Base-by-base conservation (phyloP, 2,329 filamentous ascomycete species). In the Spiromastix sp. region DNA sequence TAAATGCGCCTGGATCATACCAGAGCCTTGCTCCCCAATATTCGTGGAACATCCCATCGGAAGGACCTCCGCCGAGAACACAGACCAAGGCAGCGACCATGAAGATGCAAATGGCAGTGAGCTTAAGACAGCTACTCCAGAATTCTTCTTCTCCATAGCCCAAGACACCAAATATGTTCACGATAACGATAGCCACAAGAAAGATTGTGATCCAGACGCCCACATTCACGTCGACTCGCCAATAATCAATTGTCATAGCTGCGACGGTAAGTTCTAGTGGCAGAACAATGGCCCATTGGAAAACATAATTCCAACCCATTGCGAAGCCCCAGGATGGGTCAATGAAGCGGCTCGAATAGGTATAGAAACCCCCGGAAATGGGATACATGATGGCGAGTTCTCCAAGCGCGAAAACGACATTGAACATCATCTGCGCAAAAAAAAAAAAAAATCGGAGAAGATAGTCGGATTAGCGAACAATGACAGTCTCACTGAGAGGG, bases 101-200 rank as follows among this genome's bases (percentile, higher is more conserved):
- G 61, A 87, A 91, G 38, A 81, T 83, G 41, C 91, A 79, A 12
- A 93, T 75, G 24, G 85, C 83, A 15, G 79, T 69, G 31, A 93
- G 74, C 54, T 93, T 93, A 59, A 93, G 63, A 33, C 85, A 75
- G 34, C 80, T 78, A 51, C 89, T 86, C 43, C 84, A 63, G 44
- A 89, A 89, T 50, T 91, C 84, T 20, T 82, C 82, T 56, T 91
- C 84, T 46, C 83, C 84, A 45, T 89, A 91, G 13, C 79, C 81
- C 54, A 82, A 82, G 46, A 93, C 79, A 29, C 85, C 84, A 50
- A 85, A 87, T 41, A 89, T 58, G 52, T 93, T 93, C 59, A 93
- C 89, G 28, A 59, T 45, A 32, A 87, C 66, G 47, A 91, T 85
- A 32, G 77, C 50, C 19, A 76, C 34, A 27, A 89, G 68, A 57